Evolutionary conservation across 1,284 basidiomycete genomes (phyloP), one percentile per base, ranked within the genome.

Genomic region (Marasmius sp.): DNA sequence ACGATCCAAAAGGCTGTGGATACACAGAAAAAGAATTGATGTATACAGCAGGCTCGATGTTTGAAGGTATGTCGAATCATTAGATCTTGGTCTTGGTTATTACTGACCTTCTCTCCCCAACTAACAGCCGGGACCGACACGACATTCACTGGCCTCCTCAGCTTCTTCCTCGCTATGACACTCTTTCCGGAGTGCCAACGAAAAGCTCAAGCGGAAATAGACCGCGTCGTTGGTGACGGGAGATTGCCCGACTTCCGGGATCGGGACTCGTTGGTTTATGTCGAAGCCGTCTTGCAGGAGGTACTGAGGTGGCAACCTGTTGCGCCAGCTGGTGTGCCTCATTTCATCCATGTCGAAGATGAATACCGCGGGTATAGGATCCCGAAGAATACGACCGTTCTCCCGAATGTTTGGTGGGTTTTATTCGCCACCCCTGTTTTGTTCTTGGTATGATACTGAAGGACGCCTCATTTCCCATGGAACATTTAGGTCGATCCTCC

Each of bases 401-500:
- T 52, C 11, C 14, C 22, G 27, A 52, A 52, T n/a, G 11, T n/a
- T 16, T 52, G 50, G 50, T 52, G 14, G 11, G 50, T 34, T 6
- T n/a, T n/a, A n/a, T n/a, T n/a, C n/a, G n/a, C 34, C 50, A 11
- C 7, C 7, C 33, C 5, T 27, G 27, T 27, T 27, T 27, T 27
- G 27, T 27, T 5, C 27, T 27, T 27, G 27, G 27, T 27, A 27
- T 27, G 27, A 5, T 27, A 27, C 27, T 27, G 27, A 27, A 27
- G 27, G 27, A 5, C 27, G 43, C 43, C 43, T 45, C 43, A 20
- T 20, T 3, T 20, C 27, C 18, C 10, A 49, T 10, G 11, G 27
- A 18, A 49, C 14, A n/a, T 11, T 22, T n/a, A 68, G 67, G 67
- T 58, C 61, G 12, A 61, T 68, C 7, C 58, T 65, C 2, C 67